Percentiles rank a stretch among this genome's conserved stretches.
Conservation (phyloP, 1,139 yeast genomes). For the Spencermartinsiella ligniputridi region DNA sequence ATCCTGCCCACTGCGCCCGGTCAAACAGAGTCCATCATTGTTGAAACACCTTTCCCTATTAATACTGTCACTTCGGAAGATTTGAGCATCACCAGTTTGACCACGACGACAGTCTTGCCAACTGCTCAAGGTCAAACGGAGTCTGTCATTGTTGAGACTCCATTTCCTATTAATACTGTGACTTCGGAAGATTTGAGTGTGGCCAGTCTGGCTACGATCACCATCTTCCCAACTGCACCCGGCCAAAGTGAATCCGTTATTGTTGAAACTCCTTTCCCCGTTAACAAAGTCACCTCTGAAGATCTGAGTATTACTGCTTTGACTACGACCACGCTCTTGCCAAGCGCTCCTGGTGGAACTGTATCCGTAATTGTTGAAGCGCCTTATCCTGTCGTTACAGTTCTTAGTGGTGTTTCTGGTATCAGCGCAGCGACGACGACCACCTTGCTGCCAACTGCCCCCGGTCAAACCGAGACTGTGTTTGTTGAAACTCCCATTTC, state of each 20-base stretch:
- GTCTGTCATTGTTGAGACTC: background rate
- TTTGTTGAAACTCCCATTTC: too few species aligned
- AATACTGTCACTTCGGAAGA: background rate
- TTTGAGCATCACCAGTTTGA: background rate
- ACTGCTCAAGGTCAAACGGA: background rate
- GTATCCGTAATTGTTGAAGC: too few species aligned
- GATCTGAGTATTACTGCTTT: too few species aligned
- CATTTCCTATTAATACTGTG: background rate
- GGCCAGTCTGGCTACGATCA: background rate
- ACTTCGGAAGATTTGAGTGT: background rate
- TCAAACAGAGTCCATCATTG: background rate
- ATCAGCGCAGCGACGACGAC: too few species aligned
- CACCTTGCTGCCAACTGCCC: too few species aligned
- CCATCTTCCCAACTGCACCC: background rate
- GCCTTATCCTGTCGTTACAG: too few species aligned
- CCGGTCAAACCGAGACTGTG: too few species aligned
- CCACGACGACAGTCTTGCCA: background rate
- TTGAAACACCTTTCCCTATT: background rate
- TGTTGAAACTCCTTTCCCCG: background rate
- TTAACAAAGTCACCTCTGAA: too few species aligned
- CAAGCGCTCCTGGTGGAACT: too few species aligned
- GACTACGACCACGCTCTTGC: too few species aligned
- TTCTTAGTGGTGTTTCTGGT: too few species aligned
- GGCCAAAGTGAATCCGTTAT: background rate
- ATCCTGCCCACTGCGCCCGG: background rate